Evolutionary conservation across 2,329 filamentous ascomycete species (phyloP).

Genomic region (Aureobasidium sp.): DNA sequence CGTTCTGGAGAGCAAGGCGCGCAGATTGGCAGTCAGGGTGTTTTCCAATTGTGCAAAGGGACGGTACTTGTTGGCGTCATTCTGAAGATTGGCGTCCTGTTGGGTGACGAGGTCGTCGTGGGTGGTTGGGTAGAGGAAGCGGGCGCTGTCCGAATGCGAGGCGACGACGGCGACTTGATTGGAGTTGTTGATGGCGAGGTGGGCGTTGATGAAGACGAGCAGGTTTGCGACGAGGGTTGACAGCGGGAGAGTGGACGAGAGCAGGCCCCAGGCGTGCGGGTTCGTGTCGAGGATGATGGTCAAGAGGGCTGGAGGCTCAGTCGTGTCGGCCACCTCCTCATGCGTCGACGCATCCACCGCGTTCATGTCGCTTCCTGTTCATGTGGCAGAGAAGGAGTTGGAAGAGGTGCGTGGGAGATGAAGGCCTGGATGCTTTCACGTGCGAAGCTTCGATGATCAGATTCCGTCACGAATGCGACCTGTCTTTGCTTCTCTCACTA

Average conservation of each 20-base stretch:
- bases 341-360: constrained; percentile 54
- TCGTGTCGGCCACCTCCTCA: constrained; percentile 23
- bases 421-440: not conserved
- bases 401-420: not conserved
- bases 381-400: not conserved
- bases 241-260: constrained; percentile 67
- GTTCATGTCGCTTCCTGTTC: constrained; percentile 47
- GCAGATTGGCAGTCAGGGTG: constrained; percentile 67
- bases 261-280: constrained; percentile 82
- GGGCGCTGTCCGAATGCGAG: constrained; percentile 75
- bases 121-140: constrained; percentile 75
- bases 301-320: constrained; percentile 66
- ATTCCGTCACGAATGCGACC: constrained; percentile 7
- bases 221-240: constrained; percentile 80
- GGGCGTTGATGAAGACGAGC: constrained; percentile 93
- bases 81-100: constrained; percentile 25
- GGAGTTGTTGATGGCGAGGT: constrained; percentile 85
- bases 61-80: constrained; percentile 77
- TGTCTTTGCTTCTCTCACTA: not conserved
- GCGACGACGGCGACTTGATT: constrained; percentile 91
- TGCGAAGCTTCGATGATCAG: not conserved
- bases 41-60: constrained; percentile 84
- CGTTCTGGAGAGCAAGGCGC: constrained; percentile 64
- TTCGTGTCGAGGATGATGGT: constrained; percentile 94
- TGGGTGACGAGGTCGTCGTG: constrained; percentile 20